These are phyloP conservation scores for Boletus sp. DNA, from an alignment of 1,284 basidiomycete species.

Conservation along the genomic window DNA sequence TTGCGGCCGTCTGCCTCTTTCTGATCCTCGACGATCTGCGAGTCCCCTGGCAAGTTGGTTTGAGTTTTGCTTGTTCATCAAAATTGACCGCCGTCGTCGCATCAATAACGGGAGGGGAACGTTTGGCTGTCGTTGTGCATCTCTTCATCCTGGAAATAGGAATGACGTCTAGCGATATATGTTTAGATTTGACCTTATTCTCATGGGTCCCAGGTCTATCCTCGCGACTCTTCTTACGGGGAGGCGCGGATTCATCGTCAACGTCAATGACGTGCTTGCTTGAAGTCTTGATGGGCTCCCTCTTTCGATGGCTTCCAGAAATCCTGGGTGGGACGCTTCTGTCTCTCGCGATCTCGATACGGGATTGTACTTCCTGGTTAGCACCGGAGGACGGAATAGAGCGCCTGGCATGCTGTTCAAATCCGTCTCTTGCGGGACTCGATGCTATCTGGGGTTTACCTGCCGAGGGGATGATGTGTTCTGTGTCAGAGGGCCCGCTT, in stretches of 20 bases:
- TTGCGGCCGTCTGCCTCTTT: constrained; percentile 6
- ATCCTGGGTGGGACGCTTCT: constrained; percentile 10
- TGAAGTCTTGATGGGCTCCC: constrained; percentile 17
- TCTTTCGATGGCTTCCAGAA: constrained; percentile 30
- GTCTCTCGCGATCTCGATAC: constrained; percentile 3
- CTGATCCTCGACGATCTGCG: constrained; percentile 25
- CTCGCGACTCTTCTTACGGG: constrained; percentile 25
- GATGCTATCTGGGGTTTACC: not conserved
- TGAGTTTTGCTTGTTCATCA: constrained; percentile 13
- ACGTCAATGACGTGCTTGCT: constrained; percentile 9
- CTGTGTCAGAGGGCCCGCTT: not conserved
- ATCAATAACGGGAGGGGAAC: constrained; percentile 9
- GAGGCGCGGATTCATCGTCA: constrained; percentile 20
- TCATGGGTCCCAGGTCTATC: not conserved
- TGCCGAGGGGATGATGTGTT: not conserved
- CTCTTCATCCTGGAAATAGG: constrained; percentile 9
- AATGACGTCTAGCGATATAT: not conserved
- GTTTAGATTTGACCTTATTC: constrained; percentile 2
- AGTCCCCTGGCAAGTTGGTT: constrained; percentile 6
- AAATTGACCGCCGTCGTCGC: constrained; percentile 4
- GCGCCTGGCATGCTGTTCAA: not conserved
- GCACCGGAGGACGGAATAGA: not conserved
- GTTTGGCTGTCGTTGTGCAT: constrained; percentile 17
- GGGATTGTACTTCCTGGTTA: not conserved
- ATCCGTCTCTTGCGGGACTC: not conserved